Evolutionary conservation across 2,329 filamentous ascomycete species (phyloP), one percentile per base, ranked within the genome.

Genomic region (Colletotrichum sp.): DNA sequence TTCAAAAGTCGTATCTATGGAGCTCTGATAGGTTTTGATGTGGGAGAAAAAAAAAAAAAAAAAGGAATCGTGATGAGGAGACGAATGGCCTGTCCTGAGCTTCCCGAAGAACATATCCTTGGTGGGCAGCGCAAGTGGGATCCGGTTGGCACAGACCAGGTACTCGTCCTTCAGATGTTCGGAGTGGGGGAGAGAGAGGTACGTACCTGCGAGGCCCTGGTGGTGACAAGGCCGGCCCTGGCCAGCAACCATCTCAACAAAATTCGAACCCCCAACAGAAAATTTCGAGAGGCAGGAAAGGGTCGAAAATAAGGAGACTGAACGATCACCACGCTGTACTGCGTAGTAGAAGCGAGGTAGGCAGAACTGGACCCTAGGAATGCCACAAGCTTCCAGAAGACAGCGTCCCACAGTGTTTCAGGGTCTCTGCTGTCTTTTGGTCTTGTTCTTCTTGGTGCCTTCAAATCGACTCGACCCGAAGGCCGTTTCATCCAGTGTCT

Each of bases 311-410:
- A 64, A 61, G 61, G 61, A 63, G 69, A 21, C 26, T 36, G 34
- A 69, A 64, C 15, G 21, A 74, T 64, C 26, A 68, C 32, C 18
- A 24, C 8, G 9, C 24, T 32, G 16, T 30, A n/a, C n/a, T n/a
- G n/a, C n/a, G n/a, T n/a, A n/a, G n/a, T n/a, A 64, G 69, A 73
- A 75, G 68, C 67, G 61, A 75, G 38, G 61, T 30, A 72, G 43
- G 36, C 57, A 65, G 69, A 74, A 68, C 16, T 38, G 57, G 34
- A 64, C 48, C 64, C 71, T 32, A 13, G 65, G 64, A 73, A 73
- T 74, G 74, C 74, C 57, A 16, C 58, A 58, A 65, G 74, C 70
- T 76, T 76, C 74, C 70, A 76, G 74, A 75, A 75, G 68, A 75
- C 58, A 58, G 69, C 63, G 55, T 68, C 64, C 73, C 70, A 74